These are phyloP conservation scores for Mortierella sp. DNA, from an alignment of 371 early-diverging fungal genomes.

Conservation along the genomic window DNA sequence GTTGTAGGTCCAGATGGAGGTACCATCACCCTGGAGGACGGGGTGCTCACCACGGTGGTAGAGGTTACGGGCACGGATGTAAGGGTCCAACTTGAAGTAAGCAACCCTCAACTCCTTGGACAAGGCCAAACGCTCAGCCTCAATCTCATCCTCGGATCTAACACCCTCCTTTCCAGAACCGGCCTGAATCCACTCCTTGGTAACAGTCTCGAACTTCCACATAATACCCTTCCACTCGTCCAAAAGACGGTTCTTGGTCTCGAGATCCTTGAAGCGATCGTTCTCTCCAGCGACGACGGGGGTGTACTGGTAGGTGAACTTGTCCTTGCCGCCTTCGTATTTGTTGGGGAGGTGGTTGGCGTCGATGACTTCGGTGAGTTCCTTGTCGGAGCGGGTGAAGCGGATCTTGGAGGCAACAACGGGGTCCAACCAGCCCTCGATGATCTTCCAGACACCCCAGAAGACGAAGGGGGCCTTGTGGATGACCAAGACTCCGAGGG, in stretches of 20 bases:
- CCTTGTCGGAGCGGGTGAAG: conserved; percentile 81
- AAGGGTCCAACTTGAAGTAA: conserved; percentile 60
- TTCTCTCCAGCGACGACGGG: conserved; percentile 50
- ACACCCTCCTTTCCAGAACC: conserved; percentile 25
- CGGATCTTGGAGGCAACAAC: conserved; percentile 86
- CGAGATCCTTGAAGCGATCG: conserved; percentile 55
- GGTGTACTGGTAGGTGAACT: conserved; percentile 55
- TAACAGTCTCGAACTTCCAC: conserved; percentile 50
- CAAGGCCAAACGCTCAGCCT: conserved; percentile 38
- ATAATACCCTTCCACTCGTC: conserved; percentile 40
- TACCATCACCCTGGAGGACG: conserved; percentile 35
- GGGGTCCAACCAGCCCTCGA: conserved; percentile 85
- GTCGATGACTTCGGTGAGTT: conserved; percentile 75
- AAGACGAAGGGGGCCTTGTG: conserved; percentile 93
- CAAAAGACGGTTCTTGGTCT: conserved; percentile 29
- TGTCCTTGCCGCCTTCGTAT: conserved; percentile 55
- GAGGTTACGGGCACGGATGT: conserved; percentile 59
- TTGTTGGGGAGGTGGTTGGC: conserved; percentile 59
- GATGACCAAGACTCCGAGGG: conserved; percentile 78
- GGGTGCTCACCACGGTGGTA: conserved; percentile 55
- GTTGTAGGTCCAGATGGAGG: conserved; percentile 34
- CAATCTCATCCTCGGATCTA: conserved; percentile 37
- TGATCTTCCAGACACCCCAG: conserved; percentile 83
- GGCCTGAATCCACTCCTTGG: conserved; percentile 50
- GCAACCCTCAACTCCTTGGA: conserved; percentile 49